A percentile compares a stretch with the other conserved stretches of the same genome.
Evolutionary conservation across 495 filamentous ascomycete species (phyloP).

Genomic region (Xylaria telfairii): DNA sequence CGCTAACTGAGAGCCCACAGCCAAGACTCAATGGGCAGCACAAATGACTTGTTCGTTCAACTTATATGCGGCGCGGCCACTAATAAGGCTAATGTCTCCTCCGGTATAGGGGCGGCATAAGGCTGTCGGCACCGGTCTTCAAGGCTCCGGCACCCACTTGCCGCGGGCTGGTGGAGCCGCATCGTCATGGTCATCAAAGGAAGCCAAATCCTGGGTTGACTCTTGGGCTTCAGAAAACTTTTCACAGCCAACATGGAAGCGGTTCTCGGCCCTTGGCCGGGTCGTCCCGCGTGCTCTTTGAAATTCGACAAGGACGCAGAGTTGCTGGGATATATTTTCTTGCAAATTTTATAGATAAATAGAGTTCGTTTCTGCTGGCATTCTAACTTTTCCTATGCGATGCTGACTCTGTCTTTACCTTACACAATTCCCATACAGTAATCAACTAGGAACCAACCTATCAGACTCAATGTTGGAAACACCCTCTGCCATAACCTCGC

Average conservation of each 20-base stretch:
- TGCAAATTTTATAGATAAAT: constrained; percentile 14
- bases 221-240: constrained; percentile 9
- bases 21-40: constrained; percentile 8
- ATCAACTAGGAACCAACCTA: neutral
- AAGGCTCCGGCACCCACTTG: constrained; percentile 19
- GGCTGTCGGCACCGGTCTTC: constrained; percentile 25
- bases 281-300: neutral
- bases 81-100: neutral
- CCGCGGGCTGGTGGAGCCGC: constrained; percentile 11
- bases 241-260: constrained; percentile 4
- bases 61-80: constrained; percentile 1
- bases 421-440: neutral
- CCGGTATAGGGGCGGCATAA: constrained; percentile 12
- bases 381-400: neutral
- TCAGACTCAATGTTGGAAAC: constrained; percentile 5
- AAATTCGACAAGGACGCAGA: neutral
- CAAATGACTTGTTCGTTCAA: constrained; percentile 7
- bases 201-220: constrained; percentile 2
- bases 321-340: neutral
- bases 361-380: neutral
- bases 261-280: constrained; percentile 23
- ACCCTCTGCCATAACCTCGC: neutral
- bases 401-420: neutral
- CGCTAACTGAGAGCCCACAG: neutral
- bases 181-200: constrained; percentile 1